These are phyloP conservation scores for Penicillium digitatum DNA, from an alignment of 2,329 filamentous ascomycete genomes.

Conservation along the genomic window DNA sequence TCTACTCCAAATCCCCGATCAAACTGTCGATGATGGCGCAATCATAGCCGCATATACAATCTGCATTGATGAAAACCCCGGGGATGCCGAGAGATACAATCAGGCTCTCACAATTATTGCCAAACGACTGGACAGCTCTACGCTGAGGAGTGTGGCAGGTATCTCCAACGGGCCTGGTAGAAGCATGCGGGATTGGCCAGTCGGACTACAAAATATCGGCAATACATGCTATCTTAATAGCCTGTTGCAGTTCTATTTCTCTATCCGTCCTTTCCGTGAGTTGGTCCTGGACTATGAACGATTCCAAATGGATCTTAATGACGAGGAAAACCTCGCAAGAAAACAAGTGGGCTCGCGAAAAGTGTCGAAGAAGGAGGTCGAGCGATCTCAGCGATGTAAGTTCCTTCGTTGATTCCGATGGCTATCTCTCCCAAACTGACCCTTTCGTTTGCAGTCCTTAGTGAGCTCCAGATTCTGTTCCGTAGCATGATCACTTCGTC, in stretches of 20 bases:
- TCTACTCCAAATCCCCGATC: slow-evolving; percentile 51
- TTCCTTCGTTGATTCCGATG: slow-evolving; percentile 19
- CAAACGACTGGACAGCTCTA: slow-evolving; percentile 39
- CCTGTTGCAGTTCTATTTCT: slow-evolving; percentile 91
- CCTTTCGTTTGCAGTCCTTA: slow-evolving; percentile 56
- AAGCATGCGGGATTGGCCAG: slow-evolving; percentile 59
- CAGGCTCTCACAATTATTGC: slow-evolving; percentile 49
- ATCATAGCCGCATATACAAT: slow-evolving; percentile 49
- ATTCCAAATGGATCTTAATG: slow-evolving; percentile 64
- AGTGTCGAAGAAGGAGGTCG: slow-evolving; percentile 56
- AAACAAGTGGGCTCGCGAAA: slow-evolving; percentile 74
- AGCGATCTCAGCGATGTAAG: slow-evolving; percentile 69
- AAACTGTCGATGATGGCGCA: slow-evolving; percentile 50
- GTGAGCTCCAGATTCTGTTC: slow-evolving; percentile 68
- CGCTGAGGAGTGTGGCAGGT: slow-evolving; percentile 35
- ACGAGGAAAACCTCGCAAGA: slow-evolving; percentile 54
- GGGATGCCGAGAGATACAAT: slow-evolving; percentile 44
- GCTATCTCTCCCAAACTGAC: slow-evolving; percentile 16
- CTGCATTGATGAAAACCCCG: slow-evolving; percentile 45
- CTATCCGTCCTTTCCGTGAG: slow-evolving; percentile 73
- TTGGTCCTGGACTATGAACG: slow-evolving; percentile 73
- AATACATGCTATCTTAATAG: slow-evolving; percentile 99
- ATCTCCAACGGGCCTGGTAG: slow-evolving; percentile 29
- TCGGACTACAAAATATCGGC: slow-evolving; percentile 87
- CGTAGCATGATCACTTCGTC: slow-evolving; percentile 63